Base-by-base conservation (phyloP, 768 basidiomycete species). In the Lanmaoa pseudosensibilis region DNA sequence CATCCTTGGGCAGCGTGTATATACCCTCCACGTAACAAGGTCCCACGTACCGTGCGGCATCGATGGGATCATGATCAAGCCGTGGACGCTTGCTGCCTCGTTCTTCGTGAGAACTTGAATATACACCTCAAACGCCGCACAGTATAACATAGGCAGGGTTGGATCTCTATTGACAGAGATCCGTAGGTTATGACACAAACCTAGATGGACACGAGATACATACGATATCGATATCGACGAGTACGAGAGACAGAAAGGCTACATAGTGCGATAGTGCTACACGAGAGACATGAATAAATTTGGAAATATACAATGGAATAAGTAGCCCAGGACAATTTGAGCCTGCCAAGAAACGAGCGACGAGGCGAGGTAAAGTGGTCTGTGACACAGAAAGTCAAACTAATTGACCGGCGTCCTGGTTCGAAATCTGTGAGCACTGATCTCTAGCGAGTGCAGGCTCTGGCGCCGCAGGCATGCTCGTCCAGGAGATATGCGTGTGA, bases 91-190 rank as follows among this genome's bases (percentile, higher is more conserved):
- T 38, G 33, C 15, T 54, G 16, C 23, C 25, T 43, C 33, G 9
- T 50, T 40, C 39, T 54, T 52, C 65, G 65, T 67, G 65, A 65
- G 65, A 66, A n/a, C n/a, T n/a, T n/a, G n/a, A n/a, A 66, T 47
- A 43, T 38, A 16, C n/a, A 16, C 23, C 45, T 21, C 46, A 59
- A 59, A 51, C 32, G 41, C 55, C 56, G 47, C 50, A 37, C 2
- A 21, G 18, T 12, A n/a, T 2, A 27, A 4, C 1, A n/a, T 13
- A 7, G 7, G 38, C 21, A 23, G 7, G 16, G 33, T 19, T 2
- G 25, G 27, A 37, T 12, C 16, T 44, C 4, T 30, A 30, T 43
- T 12, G 33, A 43, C 19, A 19, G 4, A 37, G 19, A 33, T 15
- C 16, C 6, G 7, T 12, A 36, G 34, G 30, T 37, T 19, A 12